These are phyloP conservation scores for Tylopilus rubrobrunneus DNA, from an alignment of 768 basidiomycete genomes.

Conservation along the genomic window DNA sequence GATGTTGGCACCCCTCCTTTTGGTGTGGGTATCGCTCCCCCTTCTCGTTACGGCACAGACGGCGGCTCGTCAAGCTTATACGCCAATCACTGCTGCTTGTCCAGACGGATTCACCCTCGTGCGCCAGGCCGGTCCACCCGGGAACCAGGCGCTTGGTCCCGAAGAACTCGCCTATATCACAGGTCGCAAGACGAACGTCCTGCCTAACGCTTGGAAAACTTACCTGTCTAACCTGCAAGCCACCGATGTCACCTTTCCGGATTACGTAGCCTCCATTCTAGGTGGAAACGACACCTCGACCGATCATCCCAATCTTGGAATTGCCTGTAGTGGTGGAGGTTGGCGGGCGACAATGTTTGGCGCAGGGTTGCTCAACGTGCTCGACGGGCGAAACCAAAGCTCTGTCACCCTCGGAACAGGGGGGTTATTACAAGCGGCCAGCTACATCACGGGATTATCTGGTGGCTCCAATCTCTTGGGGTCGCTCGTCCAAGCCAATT, in stretches of 20 bases:
- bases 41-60: background rate
- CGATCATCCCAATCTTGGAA: background rate
- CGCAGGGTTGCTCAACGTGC: background rate
- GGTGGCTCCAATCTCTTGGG: too few species aligned
- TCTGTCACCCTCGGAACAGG: too few species aligned
- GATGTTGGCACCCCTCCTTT: background rate
- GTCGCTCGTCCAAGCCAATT: too few species aligned
- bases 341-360: background rate
- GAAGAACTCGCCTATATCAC: background rate
- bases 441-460: too few species aligned
- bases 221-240: background rate
- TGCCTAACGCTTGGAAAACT: background rate
- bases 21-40: background rate
- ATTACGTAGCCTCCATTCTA: background rate
- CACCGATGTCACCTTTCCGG: background rate
- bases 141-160: background rate
- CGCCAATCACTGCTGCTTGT: background rate
- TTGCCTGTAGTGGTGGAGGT: background rate
- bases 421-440: too few species aligned
- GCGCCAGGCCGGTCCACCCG: background rate
- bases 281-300: background rate
- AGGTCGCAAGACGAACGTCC: background rate
- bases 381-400: too few species aligned
- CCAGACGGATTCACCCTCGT: background rate
- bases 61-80: background rate